Conservation (phyloP, 441 rosid species). For the Breynia disticha region DNA sequence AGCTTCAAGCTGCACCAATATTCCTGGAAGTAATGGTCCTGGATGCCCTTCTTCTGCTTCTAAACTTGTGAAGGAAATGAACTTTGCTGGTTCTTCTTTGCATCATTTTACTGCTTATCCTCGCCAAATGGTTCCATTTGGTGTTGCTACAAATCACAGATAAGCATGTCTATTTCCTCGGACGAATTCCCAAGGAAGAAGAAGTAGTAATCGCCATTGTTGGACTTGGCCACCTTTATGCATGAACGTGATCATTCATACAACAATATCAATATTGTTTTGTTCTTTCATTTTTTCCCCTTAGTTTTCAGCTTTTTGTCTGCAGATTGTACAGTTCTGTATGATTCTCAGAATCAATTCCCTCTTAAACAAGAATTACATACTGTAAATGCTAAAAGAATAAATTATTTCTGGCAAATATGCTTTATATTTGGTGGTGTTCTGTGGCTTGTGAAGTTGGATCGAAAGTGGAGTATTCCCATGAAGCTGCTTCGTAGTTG, state of each 20-base stretch:
- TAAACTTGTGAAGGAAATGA: conserved; percentile 19
- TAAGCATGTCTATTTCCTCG: neutral
- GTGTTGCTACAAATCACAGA: conserved; percentile 19
- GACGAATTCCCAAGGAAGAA: too few species aligned
- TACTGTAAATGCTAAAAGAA: neutral
- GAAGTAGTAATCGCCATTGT: too few species aligned
- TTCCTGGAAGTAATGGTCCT: conserved; percentile 33
- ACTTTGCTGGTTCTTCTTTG: conserved; percentile 26
- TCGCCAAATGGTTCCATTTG: conserved; percentile 14
- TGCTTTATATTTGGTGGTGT: too few species aligned
- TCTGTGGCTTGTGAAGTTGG: too few species aligned
- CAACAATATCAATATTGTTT: neutral
- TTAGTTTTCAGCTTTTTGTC: neutral
- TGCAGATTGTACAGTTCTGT: neutral
- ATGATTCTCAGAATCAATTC: neutral
- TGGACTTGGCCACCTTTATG: too few species aligned
- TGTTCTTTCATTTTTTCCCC: conserved; percentile 3
- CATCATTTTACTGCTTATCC: conserved; percentile 20
- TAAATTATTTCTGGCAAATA: too few species aligned
- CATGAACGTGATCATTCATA: neutral
- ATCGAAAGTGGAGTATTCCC: too few species aligned
- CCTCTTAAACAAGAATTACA: neutral
- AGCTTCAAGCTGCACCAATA: conserved; percentile 50
- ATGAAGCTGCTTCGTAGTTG: too few species aligned
- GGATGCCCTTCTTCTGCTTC: too few species aligned